Base-by-base conservation (phyloP, 2,329 filamentous ascomycete genomes). In the Ramularia collo-cygni region DNA sequence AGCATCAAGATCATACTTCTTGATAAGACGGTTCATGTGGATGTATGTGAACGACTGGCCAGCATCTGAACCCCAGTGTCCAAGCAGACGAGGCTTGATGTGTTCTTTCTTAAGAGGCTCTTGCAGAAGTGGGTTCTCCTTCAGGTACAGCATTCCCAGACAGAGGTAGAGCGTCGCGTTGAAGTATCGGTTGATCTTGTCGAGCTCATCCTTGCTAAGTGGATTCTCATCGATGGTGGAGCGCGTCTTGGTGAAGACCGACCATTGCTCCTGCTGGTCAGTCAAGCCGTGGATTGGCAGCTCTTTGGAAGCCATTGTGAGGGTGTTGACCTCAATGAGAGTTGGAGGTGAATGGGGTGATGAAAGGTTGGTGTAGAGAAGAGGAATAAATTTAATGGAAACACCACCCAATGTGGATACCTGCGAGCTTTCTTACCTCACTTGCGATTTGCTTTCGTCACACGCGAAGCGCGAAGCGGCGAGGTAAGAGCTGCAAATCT, bases 1-100 rank as follows among this genome's bases (percentile, higher is more conserved):
- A 19, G 76, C 72, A 55, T 89, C 73, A 35, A 88, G 66, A 48
- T 85, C 76, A 55, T 86, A 83, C 64, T 87, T 88, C 63, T 83
- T 86, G 70, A 88, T 86, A 43, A 88, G 67, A 24, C 83, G 79
- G 63, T 88, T 88, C 71, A 86, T 83, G 65, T 88, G 83, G 67
- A 87, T 84, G 62, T 80, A 88, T 24, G 52, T 57, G 64, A 89
- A 88, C 43, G 82, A 79, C 62, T 88, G 84, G 10, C 83, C 84
- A n/a, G 84, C 79, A 35, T 84, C 83, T 2, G 81, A 85, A 38
- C 84, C 84, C 71, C 85, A 89, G 59, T 89, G 84, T 28, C 84
- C 84, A 2, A 89, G 69, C 7, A 88, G 69, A 49, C 84, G 77
- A 43, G 75, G 71, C 65, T 89, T 89, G 65, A 88, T 69, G 56